phyloP scores from a whole-genome alignment of 176 grass and related monocot species.

The Paspalum notatum region DNA sequence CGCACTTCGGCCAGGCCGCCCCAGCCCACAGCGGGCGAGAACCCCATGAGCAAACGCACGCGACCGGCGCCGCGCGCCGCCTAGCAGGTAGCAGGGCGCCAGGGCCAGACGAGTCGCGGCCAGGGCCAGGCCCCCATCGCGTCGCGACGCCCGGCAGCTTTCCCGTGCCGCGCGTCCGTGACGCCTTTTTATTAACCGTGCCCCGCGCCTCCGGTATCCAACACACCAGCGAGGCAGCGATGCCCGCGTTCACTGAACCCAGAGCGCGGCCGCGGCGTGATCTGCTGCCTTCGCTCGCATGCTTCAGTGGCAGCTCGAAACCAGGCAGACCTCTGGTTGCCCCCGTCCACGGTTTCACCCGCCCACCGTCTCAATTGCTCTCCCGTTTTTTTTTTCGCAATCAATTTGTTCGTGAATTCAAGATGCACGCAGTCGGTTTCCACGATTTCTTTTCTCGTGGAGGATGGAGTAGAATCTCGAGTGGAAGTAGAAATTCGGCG shows the following conservation, averaged over 20 bases:
- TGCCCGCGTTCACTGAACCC: slow-evolving; percentile 24
- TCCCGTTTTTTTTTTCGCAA: too few species aligned
- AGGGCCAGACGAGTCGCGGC: not conserved
- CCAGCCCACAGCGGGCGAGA: not conserved
- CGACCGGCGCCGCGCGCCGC: not conserved
- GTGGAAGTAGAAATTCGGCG: too few species aligned
- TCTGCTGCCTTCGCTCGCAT: not conserved
- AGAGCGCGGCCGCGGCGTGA: not conserved
- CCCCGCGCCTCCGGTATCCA: not conserved
- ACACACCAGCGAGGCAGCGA: not conserved
- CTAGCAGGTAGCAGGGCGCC: not conserved
- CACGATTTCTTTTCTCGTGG: not conserved
- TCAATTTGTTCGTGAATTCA: too few species aligned
- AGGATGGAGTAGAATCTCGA: not conserved
- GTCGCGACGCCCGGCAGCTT: not conserved
- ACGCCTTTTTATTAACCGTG: slow-evolving; percentile 21
- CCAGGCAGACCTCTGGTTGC: too few species aligned
- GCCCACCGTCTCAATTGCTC: not conserved
- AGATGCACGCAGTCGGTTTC: not conserved
- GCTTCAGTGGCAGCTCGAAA: not conserved
- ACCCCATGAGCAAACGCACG: slow-evolving; percentile 25
- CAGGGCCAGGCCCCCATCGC: not conserved
- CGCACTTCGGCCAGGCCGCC: not conserved
- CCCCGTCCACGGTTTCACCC: not conserved
- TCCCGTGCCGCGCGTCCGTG: slow-evolving; percentile 35